Evolutionary conservation across 306 rosid species (phyloP), one percentile per base, ranked within the genome.

Genomic region (Nissolia schottii): DNA sequence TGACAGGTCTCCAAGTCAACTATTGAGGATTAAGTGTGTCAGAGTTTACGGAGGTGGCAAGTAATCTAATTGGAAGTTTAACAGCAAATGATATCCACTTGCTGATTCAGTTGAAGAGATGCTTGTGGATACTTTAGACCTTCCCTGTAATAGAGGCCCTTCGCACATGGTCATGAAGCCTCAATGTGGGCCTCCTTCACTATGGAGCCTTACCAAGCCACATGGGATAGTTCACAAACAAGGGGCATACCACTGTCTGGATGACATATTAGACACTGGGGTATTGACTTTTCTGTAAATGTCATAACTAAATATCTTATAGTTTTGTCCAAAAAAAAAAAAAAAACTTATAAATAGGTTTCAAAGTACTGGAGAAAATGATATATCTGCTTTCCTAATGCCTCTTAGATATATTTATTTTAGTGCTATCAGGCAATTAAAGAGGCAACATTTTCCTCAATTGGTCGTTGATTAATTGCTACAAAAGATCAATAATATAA

Each of bases 391-490:
- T 46, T 5, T 0, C 13, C 60, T 60, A 23, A 60, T 48, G 62
- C 51, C 51, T 60, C 68, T 19, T 3, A 13, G 7, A 54, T 41
- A 13, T 38, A 15, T 20, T 65, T 38, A 43, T 29, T 64, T 65
- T 8, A 64, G 59, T 53, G 50, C 73, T 53, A 72, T 78, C 32
- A 35, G 63, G 69, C 48, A 24, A 45, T 20, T 61, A 7, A 61
- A 20, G 59, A 70, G 61, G 27, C 12, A 40, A 60, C 20, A 18
- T 62, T 70, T 62, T 67, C 46, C 73, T 56, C 55, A 54, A 43
- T 70, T 70, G 24, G 57, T 41, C 49, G 23, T 68, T 41, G 50
- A 65, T 27, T 40, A 40, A 40, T 40, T 2, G 46, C 46, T 40
- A 40, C 4, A 24, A 32, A 13, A 34, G 7, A 24, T 53, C 50